A percentile compares a stretch with the other conserved stretches of the same genome.
These are phyloP conservation scores for Backusella sp. DNA, from an alignment of 192 early-diverging fungal genomes.

Conservation along the genomic window DNA sequence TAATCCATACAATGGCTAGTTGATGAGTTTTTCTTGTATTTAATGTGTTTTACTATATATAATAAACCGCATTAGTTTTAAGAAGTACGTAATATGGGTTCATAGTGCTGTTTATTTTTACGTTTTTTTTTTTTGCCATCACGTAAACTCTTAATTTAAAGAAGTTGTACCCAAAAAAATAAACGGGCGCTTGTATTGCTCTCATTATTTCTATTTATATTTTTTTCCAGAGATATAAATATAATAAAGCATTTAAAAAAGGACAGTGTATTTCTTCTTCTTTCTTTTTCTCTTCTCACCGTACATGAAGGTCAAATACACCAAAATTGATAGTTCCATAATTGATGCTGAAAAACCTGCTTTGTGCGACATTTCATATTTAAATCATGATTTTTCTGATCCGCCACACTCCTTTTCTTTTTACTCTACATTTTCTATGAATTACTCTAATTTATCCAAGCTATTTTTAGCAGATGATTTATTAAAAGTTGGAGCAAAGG, in stretches of 20 bases:
- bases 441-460: neutral
- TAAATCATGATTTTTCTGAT: slow-evolving; percentile 1
- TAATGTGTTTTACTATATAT: neutral
- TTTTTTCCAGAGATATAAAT: neutral
- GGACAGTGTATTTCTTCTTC: too few species aligned
- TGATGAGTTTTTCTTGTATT: neutral
- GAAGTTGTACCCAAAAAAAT: neutral
- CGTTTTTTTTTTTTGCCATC: neutral
- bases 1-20: neutral
- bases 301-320: neutral
- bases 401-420: neutral
- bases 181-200: neutral
- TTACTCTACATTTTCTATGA: neutral
- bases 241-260: neutral
- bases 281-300: neutral
- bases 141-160: neutral
- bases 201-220: neutral
- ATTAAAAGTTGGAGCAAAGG: slow-evolving; percentile 2
- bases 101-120: neutral
- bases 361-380: slow-evolving; percentile 7
- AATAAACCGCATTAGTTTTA: neutral
- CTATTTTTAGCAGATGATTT: slow-evolving; percentile 3
- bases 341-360: slow-evolving; percentile 1
- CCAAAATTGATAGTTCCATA: slow-evolving; percentile 6
- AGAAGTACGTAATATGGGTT: neutral